Conservation (phyloP, 164 flowering plant genomes). For the Magnolia sinica region DNA sequence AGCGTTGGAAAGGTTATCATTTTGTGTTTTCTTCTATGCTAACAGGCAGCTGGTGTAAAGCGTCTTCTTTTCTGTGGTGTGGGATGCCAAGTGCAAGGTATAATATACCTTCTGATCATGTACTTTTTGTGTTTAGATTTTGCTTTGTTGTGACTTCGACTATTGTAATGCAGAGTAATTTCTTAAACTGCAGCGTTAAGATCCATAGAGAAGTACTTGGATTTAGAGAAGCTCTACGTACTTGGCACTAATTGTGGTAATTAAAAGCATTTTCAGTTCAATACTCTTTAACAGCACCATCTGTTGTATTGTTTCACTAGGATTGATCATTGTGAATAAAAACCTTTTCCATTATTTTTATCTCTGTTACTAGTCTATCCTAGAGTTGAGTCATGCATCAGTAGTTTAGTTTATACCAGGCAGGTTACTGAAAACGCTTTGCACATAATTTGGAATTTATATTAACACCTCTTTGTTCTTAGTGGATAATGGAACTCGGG, state of each 20-base stretch:
- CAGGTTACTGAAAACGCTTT: neutral
- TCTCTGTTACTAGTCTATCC: neutral
- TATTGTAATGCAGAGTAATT: slow-evolving; percentile 75
- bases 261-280: neutral
- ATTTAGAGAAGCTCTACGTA: slow-evolving; percentile 93
- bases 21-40: neutral
- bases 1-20: neutral
- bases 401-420: neutral
- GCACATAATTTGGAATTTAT: slow-evolving; percentile 5
- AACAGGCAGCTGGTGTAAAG: slow-evolving; percentile 93
- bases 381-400: neutral
- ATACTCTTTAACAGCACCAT: slow-evolving; percentile 2
- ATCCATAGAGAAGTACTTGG: slow-evolving; percentile 85
- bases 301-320: neutral
- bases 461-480: slow-evolving; percentile 9
- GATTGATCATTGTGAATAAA: neutral
- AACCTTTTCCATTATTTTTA: neutral
- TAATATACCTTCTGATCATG: slow-evolving; percentile 6
- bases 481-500: slow-evolving; percentile 98
- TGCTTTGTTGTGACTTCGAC: slow-evolving; percentile 50
- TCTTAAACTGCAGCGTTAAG: slow-evolving; percentile 94
- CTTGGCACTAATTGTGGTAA: slow-evolving; percentile 98
- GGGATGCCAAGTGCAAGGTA: slow-evolving; percentile 99
- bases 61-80: slow-evolving; percentile 98
- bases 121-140: slow-evolving; percentile 6